Evolutionary conservation across 192 early-diverging fungal genomes (phyloP).

Genomic region (Diversispora eburnea): DNA sequence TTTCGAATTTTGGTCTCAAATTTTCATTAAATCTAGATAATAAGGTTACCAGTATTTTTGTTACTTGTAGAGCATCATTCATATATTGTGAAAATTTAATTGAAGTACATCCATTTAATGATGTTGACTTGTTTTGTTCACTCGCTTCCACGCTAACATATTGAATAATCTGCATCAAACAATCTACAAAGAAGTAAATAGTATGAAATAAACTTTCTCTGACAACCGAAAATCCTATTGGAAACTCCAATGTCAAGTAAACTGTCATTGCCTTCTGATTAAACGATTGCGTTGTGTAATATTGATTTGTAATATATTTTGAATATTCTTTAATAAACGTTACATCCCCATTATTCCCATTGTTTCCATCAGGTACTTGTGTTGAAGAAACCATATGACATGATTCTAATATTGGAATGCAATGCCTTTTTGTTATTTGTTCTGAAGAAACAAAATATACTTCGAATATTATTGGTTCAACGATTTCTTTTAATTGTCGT

Average conservation of each 20-base stretch:
- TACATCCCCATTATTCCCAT: conserved; percentile 4
- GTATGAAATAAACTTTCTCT: conserved; percentile 17
- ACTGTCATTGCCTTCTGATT: conserved; percentile 36
- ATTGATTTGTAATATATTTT: conserved; percentile 7
- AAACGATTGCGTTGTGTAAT: conserved; percentile 9
- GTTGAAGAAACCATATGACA: not conserved
- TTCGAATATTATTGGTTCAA: conserved; percentile 30
- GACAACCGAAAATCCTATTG: conserved; percentile 31
- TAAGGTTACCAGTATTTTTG: conserved; percentile 38
- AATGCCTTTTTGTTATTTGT: conserved; percentile 34
- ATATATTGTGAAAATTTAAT: conserved; percentile 28
- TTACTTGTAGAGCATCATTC: conserved; percentile 37
- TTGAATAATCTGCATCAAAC: conserved; percentile 8
- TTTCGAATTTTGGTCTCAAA: conserved; percentile 21
- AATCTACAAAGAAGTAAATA: conserved; percentile 24
- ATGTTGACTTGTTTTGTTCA: not conserved
- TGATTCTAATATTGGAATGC: conserved; percentile 32
- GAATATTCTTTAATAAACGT: conserved; percentile 19
- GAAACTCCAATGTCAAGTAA: conserved; percentile 34
- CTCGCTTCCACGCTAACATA: not conserved
- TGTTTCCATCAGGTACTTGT: not conserved
- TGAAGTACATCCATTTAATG: not conserved
- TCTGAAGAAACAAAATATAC: conserved; percentile 38
- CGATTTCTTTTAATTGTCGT: conserved; percentile 26
- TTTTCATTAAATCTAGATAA: conserved; percentile 27